Conservation (phyloP, 441 rosid genomes). For the Kokia cookei region DNA sequence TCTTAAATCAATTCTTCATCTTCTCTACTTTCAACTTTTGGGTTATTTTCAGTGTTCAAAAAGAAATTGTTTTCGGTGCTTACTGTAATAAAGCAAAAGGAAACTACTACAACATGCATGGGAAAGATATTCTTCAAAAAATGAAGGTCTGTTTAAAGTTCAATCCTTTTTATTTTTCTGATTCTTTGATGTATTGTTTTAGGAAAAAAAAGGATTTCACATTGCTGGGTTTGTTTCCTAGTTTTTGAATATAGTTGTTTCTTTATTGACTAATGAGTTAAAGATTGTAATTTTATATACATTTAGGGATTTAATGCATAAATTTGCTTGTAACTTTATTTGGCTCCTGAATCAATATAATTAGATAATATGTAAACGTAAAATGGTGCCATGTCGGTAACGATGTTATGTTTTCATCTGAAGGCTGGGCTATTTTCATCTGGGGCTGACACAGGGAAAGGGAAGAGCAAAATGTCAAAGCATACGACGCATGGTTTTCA, state of each 20-base stretch:
- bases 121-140: slow-evolving; percentile 51
- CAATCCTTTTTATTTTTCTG: not conserved
- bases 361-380: too few relatives aligned
- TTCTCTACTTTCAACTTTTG: not conserved
- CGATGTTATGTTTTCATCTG: slow-evolving; percentile 21
- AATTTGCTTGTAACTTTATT: not conserved
- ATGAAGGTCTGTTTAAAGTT: slow-evolving; percentile 38
- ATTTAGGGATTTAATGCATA: not conserved
- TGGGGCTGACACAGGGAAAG: slow-evolving; percentile 53
- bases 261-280: not conserved
- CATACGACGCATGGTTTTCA: slow-evolving; percentile 57
- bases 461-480: slow-evolving; percentile 57
- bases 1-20: not conserved
- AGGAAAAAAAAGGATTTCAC: not conserved
- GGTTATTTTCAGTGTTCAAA: not conserved
- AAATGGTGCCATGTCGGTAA: too few relatives aligned
- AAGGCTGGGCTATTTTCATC: slow-evolving; percentile 45
- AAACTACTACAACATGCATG: slow-evolving; percentile 22
- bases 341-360: not conserved
- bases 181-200: not conserved
- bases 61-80: not conserved
- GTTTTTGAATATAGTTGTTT: not conserved
- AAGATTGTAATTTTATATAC: not conserved
- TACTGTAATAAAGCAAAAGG: not conserved
- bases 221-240: not conserved